Percentiles rank a stretch among this genome's conserved stretches.
Conservation (phyloP, 169 alveolate genomes). For the Plasmodium adleri region DNA sequence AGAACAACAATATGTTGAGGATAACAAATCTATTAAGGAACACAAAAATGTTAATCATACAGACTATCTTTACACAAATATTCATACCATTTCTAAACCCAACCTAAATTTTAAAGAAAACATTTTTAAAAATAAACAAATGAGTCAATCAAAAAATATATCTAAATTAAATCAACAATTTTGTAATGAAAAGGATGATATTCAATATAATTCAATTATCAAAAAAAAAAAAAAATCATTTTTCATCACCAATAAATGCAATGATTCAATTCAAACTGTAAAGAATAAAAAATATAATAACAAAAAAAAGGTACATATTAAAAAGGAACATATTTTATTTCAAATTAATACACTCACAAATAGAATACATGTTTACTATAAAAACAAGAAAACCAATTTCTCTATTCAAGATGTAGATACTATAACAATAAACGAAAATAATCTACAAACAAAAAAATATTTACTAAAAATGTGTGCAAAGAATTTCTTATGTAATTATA, state of each 20-base stretch:
- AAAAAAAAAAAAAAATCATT: background rate
- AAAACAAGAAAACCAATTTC: constrained; percentile 49
- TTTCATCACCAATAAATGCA: constrained; percentile 1
- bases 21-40: background rate
- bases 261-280: background rate
- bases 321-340: constrained; percentile 16
- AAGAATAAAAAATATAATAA: background rate
- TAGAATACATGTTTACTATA: constrained; percentile 34
- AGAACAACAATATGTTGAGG: background rate
- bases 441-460: background rate
- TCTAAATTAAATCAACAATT: background rate
- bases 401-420: constrained; percentile 18
- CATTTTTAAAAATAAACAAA: background rate
- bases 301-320: background rate
- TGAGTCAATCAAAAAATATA: background rate
- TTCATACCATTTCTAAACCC: too few species aligned
- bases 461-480: constrained; percentile 35
- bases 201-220: background rate
- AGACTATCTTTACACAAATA: too few species aligned
- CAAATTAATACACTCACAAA: constrained; percentile 57
- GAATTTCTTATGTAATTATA: constrained; percentile 32
- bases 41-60: background rate
- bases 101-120: too few species aligned
- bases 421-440: background rate
- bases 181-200: background rate